Base-by-base conservation (phyloP, 2,329 filamentous ascomycete species). In the Colletotrichum scovillei region DNA sequence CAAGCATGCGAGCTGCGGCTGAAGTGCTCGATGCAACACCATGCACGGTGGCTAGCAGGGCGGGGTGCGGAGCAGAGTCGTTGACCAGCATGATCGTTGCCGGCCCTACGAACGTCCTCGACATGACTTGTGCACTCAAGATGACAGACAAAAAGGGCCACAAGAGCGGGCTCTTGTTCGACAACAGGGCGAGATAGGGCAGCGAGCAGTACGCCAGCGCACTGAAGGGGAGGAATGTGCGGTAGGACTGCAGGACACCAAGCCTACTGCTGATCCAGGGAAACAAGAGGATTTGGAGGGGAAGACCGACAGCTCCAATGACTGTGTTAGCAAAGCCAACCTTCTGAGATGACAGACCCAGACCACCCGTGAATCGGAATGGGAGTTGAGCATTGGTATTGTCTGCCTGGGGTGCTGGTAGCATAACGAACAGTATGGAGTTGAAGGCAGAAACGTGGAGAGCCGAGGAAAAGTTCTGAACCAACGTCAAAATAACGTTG, bases 51-150 rank as follows among this genome's bases (percentile, higher is more conserved):
- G 76, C 76, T 14, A 79, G 74, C 14, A 76, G 55, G 6, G 63
- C 69, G 4, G 75, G 78, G 26, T 68, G 74, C 5, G 78, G 77
- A 1, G 77, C 76, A 2, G 69, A 77, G 8, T 78, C 77, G 59
- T 79, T 78, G 49, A 79, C 76, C 28, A 79, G 53, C 68, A 79
- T 75, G 9, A 78, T 75, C 1, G 78, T 76, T 11, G 77, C 78
- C 22, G 77, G 78, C 26, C 63, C 76, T 42, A 78, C 74, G 62
- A 79, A 79, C 3, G 74, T 75, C 14, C 77, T 60, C 11, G 77
- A 74, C 28, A 78, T 49, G 26, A 79, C 75, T 3, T 78, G 75
- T 64, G 77, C 30, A 4, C 67, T 53, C 4, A 79, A 64, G 28
- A 78, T 68, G 1, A 26, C 67, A 22, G 74, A 53, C 26, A 72